Evolutionary conservation across 768 basidiomycete species (phyloP).

Genomic region (Paxillus involutus): DNA sequence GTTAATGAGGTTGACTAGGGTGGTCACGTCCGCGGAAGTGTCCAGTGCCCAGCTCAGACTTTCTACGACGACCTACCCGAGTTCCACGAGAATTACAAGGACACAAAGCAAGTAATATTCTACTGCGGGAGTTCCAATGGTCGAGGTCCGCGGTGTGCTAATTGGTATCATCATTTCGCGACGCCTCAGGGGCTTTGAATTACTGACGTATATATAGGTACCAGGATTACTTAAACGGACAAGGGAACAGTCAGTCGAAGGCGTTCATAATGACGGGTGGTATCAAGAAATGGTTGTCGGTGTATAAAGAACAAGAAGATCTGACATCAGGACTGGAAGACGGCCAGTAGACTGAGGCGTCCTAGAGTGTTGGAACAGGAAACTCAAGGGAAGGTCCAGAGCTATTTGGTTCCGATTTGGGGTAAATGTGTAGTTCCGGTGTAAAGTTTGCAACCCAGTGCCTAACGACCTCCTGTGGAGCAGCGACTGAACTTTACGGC

Average conservation of each 20-base stretch:
- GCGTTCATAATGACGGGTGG: conserved; percentile 46
- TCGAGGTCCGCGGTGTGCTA: conserved; percentile 53
- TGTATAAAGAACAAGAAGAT: conserved; percentile 29
- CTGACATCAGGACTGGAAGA: conserved; percentile 18
- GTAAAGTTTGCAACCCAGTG: too few relatives aligned
- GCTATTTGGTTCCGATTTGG: too few relatives aligned
- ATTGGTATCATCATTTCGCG: conserved; percentile 39
- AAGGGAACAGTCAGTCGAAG: conserved; percentile 31
- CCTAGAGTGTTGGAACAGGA: too few relatives aligned
- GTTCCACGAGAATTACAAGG: conserved; percentile 42
- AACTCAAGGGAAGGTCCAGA: not conserved
- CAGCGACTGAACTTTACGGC: not conserved
- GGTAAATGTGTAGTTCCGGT: too few relatives aligned
- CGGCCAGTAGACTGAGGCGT: too few relatives aligned
- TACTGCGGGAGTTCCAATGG: conserved; percentile 54
- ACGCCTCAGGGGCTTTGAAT: not conserved
- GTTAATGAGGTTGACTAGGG: conserved; percentile 34
- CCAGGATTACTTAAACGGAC: conserved; percentile 44
- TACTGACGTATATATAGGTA: conserved; percentile 36
- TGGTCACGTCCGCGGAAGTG: conserved; percentile 52
- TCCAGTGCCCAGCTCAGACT: conserved; percentile 48
- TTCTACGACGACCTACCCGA: conserved; percentile 45
- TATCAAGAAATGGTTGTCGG: conserved; percentile 37
- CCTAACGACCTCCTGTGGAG: not conserved
- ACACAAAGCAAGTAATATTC: conserved; percentile 46